Evolutionary conservation across 192 early-diverging fungal species (phyloP), one percentile per base, ranked within the genome.

Genomic region (Rhizoclosmatium globosum): DNA sequence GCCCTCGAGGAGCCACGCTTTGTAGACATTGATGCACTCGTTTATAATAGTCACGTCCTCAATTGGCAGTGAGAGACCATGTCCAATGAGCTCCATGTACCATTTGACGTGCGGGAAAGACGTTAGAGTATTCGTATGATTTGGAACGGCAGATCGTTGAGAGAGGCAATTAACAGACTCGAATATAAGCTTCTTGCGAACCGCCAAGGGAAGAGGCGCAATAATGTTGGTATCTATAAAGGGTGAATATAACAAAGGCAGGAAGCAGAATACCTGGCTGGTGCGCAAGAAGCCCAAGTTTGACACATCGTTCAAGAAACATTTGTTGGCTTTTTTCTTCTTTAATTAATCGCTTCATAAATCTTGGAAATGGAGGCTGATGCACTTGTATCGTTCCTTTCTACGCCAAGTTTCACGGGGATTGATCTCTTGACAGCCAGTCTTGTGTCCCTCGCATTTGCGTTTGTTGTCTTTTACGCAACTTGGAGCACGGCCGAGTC

Each of bases 1-100:
- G 60, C 60, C 43, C 13, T 71, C 92, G 73, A 93, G 84, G 41
- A 96, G 84, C 95, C 95, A 96, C 48, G 88, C 85, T 11, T 86
- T 82, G 83, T 95, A 96, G n/a, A 96, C 87, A 56, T 82, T 87
- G 11, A 92, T 85, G 3, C 87, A 88, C 70, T 91, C 85, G 58
- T 87, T 77, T 3, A 94, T 93, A 50, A 93, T 92, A 4, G 77
- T 72, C 62, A 92, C 81, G 61, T 96, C 92, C 53, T 96, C 93
- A 44, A 94, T 82, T 2, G 95, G 94, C 47, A 96, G 83, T 42
- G 85, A 80, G 64, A 96, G 93, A 9, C 94, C 95, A 80, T 94
- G 93, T 0, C 93, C 95, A n/a, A 96, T 79, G 11, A 95, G 89
- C 75, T 94, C 94, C 94, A 96, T 95, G 47, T 89, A 88, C 93